These are phyloP conservation scores for Phialocephala subalpina DNA, from an alignment of 2,329 filamentous ascomycete genomes.

Conservation along the genomic window DNA sequence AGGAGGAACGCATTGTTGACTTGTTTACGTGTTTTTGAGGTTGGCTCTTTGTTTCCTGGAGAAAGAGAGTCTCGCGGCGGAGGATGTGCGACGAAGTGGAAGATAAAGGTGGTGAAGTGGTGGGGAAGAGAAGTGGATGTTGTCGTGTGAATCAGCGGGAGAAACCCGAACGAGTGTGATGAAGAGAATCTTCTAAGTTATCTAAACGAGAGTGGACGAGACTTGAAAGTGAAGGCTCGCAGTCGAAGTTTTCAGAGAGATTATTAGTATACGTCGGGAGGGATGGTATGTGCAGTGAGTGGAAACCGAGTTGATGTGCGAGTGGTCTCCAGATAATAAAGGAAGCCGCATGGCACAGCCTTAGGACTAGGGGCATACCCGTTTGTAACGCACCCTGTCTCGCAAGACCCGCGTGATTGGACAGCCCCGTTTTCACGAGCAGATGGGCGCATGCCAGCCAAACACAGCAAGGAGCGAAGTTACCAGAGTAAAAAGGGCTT, in stretches of 20 bases:
- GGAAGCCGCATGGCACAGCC: conserved; percentile 14
- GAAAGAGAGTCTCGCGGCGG: neutral
- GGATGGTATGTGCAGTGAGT: conserved; percentile 3
- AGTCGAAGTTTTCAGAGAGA: neutral
- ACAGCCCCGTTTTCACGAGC: conserved; percentile 7
- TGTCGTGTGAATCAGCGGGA: neutral
- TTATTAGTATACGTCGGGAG: neutral
- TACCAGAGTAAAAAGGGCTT: neutral
- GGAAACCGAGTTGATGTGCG: neutral
- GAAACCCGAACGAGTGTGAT: conserved; percentile 1
- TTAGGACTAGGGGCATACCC: neutral
- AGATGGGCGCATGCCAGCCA: neutral
- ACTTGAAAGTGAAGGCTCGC: neutral
- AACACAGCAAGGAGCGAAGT: neutral
- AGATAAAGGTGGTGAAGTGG: neutral
- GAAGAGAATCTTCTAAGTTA: neutral
- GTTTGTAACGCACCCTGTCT: conserved; percentile 20
- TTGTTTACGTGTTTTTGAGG: neutral
- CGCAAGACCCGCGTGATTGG: conserved; percentile 5
- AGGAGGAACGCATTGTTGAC: conserved; percentile 34
- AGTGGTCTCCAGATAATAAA: conserved; percentile 15
- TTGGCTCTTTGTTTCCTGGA: neutral
- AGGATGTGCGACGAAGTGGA: conserved; percentile 4
- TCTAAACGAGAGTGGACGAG: conserved; percentile 5
- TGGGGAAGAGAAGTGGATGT: neutral